These are phyloP conservation scores for Aspergillus nanangensis DNA, from an alignment of 495 filamentous ascomycete genomes.

Conservation along the genomic window DNA sequence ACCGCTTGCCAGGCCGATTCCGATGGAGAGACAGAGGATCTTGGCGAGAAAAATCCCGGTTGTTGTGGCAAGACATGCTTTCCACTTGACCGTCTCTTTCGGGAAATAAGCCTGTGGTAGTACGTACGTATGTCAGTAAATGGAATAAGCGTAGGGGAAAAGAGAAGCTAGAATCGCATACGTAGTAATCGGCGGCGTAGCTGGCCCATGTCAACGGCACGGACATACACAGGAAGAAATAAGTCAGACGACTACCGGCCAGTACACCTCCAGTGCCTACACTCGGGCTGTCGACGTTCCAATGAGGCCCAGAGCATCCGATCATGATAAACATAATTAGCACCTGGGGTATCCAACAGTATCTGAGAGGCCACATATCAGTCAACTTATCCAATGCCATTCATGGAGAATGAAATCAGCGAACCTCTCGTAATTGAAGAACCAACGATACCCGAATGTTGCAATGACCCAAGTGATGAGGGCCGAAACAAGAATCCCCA, in stretches of 20 bases:
- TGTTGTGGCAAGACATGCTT: neutral
- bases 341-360: constrained; percentile 51
- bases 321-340: constrained; percentile 53
- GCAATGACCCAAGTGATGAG: constrained; percentile 8
- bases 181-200: neutral
- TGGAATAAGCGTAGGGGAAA: no score
- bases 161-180: no score
- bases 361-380: neutral
- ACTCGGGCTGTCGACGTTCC: constrained; percentile 38
- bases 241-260: neutral
- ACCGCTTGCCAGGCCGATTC: neutral
- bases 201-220: neutral
- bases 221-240: neutral
- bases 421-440: constrained; percentile 6
- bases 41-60: neutral
- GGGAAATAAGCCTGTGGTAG: neutral
- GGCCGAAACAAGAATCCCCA: constrained; percentile 6
- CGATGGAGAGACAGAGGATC: neutral
- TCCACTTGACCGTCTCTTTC: neutral
- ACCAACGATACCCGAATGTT: constrained; percentile 1
- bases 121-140: no score
- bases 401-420: neutral
- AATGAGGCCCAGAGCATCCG: constrained; percentile 54
- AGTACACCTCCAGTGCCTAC: neutral
- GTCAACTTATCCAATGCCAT: neutral